Conservation (phyloP, 176 grass and related monocot species). For the Ensete glaucum region DNA sequence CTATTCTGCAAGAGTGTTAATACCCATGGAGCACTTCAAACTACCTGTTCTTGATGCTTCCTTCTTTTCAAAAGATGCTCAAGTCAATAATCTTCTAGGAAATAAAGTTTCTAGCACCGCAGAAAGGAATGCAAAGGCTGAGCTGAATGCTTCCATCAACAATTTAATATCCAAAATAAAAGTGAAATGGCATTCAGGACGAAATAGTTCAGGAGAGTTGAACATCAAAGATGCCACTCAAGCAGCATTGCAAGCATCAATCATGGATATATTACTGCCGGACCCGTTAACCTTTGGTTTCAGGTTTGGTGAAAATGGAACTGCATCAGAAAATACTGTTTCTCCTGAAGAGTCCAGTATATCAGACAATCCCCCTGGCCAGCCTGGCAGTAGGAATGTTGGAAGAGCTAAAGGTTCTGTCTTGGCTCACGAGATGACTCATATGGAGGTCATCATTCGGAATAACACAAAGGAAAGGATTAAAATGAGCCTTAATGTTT, state of each 20-base stretch:
- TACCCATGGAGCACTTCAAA: slow-evolving; percentile 94
- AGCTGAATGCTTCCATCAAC: slow-evolving; percentile 77
- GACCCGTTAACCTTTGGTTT: slow-evolving; percentile 93
- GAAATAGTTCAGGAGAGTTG: slow-evolving; percentile 91
- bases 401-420: slow-evolving; percentile 47
- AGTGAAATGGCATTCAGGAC: slow-evolving; percentile 91
- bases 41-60: slow-evolving; percentile 86
- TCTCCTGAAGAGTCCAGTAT: slow-evolving; percentile 14
- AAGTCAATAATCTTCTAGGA: slow-evolving; percentile 31
- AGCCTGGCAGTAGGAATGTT: slow-evolving; percentile 18
- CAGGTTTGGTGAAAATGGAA: slow-evolving; percentile 45
- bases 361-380: slow-evolving; percentile 9
- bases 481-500: slow-evolving; percentile 64
- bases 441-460: slow-evolving; percentile 66
- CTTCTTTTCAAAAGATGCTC: slow-evolving; percentile 60
- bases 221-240: slow-evolving; percentile 96
- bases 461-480: slow-evolving; percentile 97
- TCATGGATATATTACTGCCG: slow-evolving; percentile 87
- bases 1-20: slow-evolving; percentile 90
- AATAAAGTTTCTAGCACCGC: slow-evolving; percentile 34
- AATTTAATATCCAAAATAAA: slow-evolving; percentile 97
- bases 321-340: slow-evolving; percentile 6
- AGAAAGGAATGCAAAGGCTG: slow-evolving; percentile 88
- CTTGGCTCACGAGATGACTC: slow-evolving; percentile 75
- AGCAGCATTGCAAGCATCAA: slow-evolving; percentile 75